Percentiles rank a stretch among this genome's conserved stretches.
phyloP scores from a whole-genome alignment of 169 alveolate genomes.

The Prorocentrum cordatum region DNA sequence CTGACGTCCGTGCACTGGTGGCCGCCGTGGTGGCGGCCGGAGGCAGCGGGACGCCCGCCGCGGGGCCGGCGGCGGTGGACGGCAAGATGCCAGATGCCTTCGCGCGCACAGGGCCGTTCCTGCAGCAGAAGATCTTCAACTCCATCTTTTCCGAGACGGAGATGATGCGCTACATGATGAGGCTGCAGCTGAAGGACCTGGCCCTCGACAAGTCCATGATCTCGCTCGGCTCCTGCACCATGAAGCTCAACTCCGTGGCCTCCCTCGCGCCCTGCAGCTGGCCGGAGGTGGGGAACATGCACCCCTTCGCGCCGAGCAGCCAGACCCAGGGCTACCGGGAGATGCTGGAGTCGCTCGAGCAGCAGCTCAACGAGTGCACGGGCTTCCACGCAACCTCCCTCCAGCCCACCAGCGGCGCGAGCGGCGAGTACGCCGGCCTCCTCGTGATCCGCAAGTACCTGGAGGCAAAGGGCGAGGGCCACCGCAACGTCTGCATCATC shows the following conservation, averaged over 20 bases:
- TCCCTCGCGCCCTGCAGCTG: conserved; percentile 80
- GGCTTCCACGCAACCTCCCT: conserved; percentile 80
- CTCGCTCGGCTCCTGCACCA: conserved; percentile 85
- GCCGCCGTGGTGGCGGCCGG: conserved; percentile 38
- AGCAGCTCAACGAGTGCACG: conserved; percentile 72
- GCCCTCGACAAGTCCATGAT: conserved; percentile 74
- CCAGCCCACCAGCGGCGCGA: conserved; percentile 83
- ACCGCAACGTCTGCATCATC: conserved; percentile 80
- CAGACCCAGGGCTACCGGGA: conserved; percentile 77
- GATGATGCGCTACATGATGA: conserved; percentile 81
- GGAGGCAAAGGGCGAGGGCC: conserved; percentile 74
- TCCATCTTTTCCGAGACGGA: conserved; percentile 77
- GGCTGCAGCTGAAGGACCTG: conserved; percentile 72
- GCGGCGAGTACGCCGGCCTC: conserved; percentile 85
- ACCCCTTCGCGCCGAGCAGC: conserved; percentile 81
- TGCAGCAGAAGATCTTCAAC: conserved; percentile 77
- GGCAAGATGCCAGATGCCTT: conserved; percentile 18
- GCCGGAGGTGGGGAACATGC: conserved; percentile 77
- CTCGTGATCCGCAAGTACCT: conserved; percentile 78
- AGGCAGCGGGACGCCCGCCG: background rate
- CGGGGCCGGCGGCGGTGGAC: background rate
- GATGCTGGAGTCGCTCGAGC: conserved; percentile 74
- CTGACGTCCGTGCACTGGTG: background rate
- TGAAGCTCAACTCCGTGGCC: conserved; percentile 83
- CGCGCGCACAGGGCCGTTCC: conserved; percentile 27